These are phyloP conservation scores for Globisporangium abappressorium DNA, from an alignment of 352 stramenopile genomes.

Conservation along the genomic window DNA sequence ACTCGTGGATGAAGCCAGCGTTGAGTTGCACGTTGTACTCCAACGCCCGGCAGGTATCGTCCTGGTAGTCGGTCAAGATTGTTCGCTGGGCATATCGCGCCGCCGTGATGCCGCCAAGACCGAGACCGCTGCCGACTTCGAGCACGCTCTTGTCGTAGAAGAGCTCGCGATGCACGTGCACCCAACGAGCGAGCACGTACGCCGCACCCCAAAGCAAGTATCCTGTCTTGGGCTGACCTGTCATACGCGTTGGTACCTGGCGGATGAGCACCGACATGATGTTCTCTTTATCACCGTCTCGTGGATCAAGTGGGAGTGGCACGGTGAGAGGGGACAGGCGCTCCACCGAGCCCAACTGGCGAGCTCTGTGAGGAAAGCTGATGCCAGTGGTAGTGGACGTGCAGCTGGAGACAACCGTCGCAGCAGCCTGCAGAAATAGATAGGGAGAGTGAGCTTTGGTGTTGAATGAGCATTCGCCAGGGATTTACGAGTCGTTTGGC, in stretches of 20 bases:
- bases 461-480: not conserved
- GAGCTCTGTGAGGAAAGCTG: conserved; percentile 61
- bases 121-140: conserved; percentile 81
- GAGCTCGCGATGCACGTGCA: conserved; percentile 73
- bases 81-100: conserved; percentile 58
- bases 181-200: conserved; percentile 77
- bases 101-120: conserved; percentile 75
- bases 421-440: conserved; percentile 37
- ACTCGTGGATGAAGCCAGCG: conserved; percentile 61
- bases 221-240: conserved; percentile 79
- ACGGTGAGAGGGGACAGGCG: conserved; percentile 52
- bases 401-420: conserved; percentile 64
- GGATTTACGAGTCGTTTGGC: not conserved
- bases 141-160: conserved; percentile 72
- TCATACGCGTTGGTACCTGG: conserved; percentile 82
- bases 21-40: conserved; percentile 83
- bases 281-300: conserved; percentile 35
- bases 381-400: conserved; percentile 60
- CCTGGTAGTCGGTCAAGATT: conserved; percentile 82
- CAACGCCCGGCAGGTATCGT: conserved; percentile 72
- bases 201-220: conserved; percentile 83
- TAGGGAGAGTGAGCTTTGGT: not conserved
- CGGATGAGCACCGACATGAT: conserved; percentile 65
- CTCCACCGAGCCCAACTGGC: conserved; percentile 57
- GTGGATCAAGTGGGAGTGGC: conserved; percentile 55